Evolutionary conservation across 2,329 filamentous ascomycete genomes (phyloP).

Genomic region (Colletotrichum sp.): DNA sequence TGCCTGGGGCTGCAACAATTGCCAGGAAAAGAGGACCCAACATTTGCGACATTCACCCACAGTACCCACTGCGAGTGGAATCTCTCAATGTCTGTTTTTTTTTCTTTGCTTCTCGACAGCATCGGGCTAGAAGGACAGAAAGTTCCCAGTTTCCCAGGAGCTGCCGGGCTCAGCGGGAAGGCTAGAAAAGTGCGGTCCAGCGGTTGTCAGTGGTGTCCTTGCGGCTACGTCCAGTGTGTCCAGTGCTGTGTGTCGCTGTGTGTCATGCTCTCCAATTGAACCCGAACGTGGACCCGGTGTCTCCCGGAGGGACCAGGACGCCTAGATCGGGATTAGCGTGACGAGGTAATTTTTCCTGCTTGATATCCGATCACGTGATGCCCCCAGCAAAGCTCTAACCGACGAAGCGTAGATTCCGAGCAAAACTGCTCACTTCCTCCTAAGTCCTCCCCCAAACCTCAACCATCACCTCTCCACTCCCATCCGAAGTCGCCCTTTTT

Average conservation of each 20-base stretch:
- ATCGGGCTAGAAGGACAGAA: neutral
- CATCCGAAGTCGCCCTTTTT: constrained; percentile 67
- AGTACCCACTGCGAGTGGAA: constrained; percentile 9
- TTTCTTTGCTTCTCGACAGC: neutral
- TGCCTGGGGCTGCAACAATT: neutral
- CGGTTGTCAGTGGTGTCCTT: neutral
- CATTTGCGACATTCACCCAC: constrained; percentile 7
- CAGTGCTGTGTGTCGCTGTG: neutral
- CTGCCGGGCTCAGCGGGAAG: neutral
- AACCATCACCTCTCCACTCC: constrained; percentile 62
- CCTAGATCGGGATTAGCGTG: constrained; percentile 9
- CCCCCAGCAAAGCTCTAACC: constrained; percentile 45
- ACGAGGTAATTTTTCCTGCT: constrained; percentile 21
- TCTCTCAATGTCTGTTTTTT: neutral
- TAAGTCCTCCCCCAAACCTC: constrained; percentile 53
- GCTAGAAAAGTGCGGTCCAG: neutral
- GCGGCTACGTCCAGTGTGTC: neutral
- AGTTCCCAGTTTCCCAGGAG: constrained; percentile 7
- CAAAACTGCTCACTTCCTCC: constrained; percentile 54
- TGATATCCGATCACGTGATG: constrained; percentile 38
- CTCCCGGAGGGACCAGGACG: constrained; percentile 11
- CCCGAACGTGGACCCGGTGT: constrained; percentile 18
- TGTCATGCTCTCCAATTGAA: constrained; percentile 10
- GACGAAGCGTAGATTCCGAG: constrained; percentile 47
- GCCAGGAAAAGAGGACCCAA: constrained; percentile 7